These are phyloP conservation scores for Crithidia acanthocephali DNA, from an alignment of 208 protist species.

Conservation along the genomic window DNA sequence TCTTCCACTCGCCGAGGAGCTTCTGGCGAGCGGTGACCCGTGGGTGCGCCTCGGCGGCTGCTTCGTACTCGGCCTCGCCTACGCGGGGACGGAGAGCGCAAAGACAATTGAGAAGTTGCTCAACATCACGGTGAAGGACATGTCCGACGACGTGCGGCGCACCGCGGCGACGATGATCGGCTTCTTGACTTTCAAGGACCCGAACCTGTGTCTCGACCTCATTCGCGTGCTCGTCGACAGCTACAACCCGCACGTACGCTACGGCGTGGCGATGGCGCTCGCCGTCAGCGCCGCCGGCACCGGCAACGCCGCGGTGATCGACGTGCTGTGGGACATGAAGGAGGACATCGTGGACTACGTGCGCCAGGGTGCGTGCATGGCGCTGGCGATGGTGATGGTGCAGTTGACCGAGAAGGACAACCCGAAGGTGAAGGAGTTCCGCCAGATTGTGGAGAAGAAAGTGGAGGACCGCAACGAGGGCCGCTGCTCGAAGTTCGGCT, in stretches of 20 bases:
- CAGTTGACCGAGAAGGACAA: conserved; percentile 92
- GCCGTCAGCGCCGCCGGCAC: conserved; percentile 98
- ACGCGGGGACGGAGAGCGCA: conserved; percentile 96
- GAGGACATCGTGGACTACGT: conserved; percentile 97
- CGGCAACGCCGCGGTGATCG: conserved; percentile 91
- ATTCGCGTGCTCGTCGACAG: conserved; percentile 91
- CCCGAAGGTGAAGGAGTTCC: conserved; percentile 89
- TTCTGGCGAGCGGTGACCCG: conserved; percentile 95
- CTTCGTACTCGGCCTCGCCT: conserved; percentile 98
- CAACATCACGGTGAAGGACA: conserved; percentile 98
- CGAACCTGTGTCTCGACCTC: conserved; percentile 91
- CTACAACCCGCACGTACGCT: conserved; percentile 99
- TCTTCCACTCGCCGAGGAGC: conserved; percentile 92
- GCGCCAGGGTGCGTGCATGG: conserved; percentile 97
- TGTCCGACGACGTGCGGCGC: conserved; percentile 98
- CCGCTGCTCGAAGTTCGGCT: conserved; percentile 97
- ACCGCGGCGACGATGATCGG: conserved; percentile 98
- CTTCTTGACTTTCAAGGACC: conserved; percentile 97
- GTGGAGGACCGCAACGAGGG: conserved; percentile 95
- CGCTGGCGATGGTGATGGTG: conserved; percentile 97
- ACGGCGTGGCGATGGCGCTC: conserved; percentile 97
- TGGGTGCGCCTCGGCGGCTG: conserved; percentile 98
- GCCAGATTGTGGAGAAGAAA: conserved; percentile 70
- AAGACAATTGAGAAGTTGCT: conserved; percentile 95
- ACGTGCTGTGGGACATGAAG: conserved; percentile 95